Conservation (phyloP, 768 basidiomycete species). For the Cantharellus anzutake region DNA sequence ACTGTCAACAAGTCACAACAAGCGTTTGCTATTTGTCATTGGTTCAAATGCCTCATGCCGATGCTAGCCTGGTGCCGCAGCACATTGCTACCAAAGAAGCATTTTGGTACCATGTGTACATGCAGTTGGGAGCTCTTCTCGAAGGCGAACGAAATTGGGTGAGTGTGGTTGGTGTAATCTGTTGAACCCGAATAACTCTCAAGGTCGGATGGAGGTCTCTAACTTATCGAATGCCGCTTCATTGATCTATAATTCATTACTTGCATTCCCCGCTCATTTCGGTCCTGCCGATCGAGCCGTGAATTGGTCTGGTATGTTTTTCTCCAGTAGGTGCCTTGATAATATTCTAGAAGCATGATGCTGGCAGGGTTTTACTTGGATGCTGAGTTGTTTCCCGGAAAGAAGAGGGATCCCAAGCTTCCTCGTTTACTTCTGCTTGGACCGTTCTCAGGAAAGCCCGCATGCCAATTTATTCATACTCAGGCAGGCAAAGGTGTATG, state of each 20-base stretch:
- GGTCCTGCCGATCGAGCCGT: constrained; percentile 47
- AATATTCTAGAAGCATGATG: neutral
- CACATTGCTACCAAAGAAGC: constrained; percentile 50
- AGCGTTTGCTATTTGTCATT: too few relatives aligned
- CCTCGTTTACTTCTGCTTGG: constrained; percentile 38
- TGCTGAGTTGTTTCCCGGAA: constrained; percentile 38
- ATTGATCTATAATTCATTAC: constrained; percentile 58
- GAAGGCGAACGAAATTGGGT: constrained; percentile 67
- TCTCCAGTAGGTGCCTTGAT: neutral
- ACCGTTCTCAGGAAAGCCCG: constrained; percentile 82
- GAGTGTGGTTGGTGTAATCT: constrained; percentile 11
- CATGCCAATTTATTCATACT: constrained; percentile 65
- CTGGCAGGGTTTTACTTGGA: constrained; percentile 69
- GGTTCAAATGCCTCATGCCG: constrained; percentile 59
- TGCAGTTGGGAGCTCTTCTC: constrained; percentile 41
- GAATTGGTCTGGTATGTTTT: constrained; percentile 77
- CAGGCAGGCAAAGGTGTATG: constrained; percentile 56
- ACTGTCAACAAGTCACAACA: too few relatives aligned
- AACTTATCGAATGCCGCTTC: constrained; percentile 74
- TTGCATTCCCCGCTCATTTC: constrained; percentile 45
- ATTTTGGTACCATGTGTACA: constrained; percentile 63
- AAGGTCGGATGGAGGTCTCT: constrained; percentile 35
- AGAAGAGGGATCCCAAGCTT: neutral
- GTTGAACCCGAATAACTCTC: constrained; percentile 1
- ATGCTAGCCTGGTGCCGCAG: constrained; percentile 50